Conservation (phyloP, 1,284 basidiomycete genomes). For the Paramarasmius palmivorus region DNA sequence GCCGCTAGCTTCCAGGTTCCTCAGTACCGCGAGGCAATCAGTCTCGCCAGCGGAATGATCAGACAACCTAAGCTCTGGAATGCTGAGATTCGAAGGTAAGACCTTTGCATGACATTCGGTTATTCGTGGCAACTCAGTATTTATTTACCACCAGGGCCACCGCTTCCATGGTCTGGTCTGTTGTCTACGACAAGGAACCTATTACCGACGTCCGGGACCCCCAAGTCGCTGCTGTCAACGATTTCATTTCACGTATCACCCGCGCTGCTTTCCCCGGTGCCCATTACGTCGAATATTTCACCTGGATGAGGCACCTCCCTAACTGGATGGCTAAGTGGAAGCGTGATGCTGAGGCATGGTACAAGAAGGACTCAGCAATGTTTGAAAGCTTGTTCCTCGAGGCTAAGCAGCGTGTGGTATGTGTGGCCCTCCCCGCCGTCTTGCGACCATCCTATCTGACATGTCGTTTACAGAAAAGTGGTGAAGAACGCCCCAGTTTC, state of each 20-base stretch:
- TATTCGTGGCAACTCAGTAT: neutral
- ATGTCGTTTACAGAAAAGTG: neutral
- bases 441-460: neutral
- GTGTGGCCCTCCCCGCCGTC: too few species aligned
- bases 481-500: conserved; percentile 4
- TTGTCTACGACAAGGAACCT: conserved; percentile 1
- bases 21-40: neutral
- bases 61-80: neutral
- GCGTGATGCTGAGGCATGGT: conserved; percentile 13
- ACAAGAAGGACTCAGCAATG: conserved; percentile 12
- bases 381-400: conserved; percentile 15
- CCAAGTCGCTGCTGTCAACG: neutral
- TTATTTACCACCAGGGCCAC: neutral
- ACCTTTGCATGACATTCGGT: neutral
- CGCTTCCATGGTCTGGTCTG: neutral
- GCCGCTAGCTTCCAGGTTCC: neutral
- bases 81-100: neutral
- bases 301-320: conserved; percentile 17
- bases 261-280: conserved; percentile 16
- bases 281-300: conserved; percentile 15
- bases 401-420: conserved; percentile 15
- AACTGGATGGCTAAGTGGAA: conserved; percentile 18
- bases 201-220: neutral
- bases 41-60: neutral
- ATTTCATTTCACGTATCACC: neutral